Percentiles rank a stretch among this genome's conserved stretches.
Evolutionary conservation across 805 yeast species (phyloP).

Genomic region (Candida pseudoglaebosa): DNA sequence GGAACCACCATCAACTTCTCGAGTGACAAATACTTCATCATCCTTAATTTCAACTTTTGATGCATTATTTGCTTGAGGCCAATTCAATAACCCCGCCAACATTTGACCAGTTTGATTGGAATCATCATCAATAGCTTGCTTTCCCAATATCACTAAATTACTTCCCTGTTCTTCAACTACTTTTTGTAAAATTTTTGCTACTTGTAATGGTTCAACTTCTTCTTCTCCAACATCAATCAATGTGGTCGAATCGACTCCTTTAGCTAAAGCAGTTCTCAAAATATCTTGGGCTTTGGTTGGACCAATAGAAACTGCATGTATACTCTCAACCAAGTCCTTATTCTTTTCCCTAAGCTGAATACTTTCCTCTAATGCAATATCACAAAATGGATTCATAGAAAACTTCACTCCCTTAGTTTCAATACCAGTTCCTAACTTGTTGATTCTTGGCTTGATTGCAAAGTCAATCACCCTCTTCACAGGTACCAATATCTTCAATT

Average conservation of each 20-base stretch:
- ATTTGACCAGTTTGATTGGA: constrained; percentile 94
- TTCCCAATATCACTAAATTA: constrained; percentile 85
- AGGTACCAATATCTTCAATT: constrained; percentile 79
- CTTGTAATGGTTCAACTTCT: constrained; percentile 79
- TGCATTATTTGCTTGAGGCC: constrained; percentile 98
- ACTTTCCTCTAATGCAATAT: constrained; percentile 96
- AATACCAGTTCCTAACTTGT: constrained; percentile 76
- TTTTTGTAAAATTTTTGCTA: constrained; percentile 79
- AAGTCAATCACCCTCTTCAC: constrained; percentile 93
- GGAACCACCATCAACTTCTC: constrained; percentile 95
- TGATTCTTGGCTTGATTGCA: constrained; percentile 89
- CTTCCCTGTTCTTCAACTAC: constrained; percentile 66
- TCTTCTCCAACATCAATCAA: constrained; percentile 72
- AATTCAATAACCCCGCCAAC: constrained; percentile 85
- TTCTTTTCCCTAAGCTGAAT: constrained; percentile 66
- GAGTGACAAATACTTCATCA: constrained; percentile 64
- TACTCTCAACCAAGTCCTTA: constrained; percentile 65
- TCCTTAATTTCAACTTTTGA: constrained; percentile 68
- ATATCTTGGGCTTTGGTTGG: constrained; percentile 83
- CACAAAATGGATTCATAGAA: constrained; percentile 95
- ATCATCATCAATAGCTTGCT: constrained; percentile 96
- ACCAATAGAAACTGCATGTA: constrained; percentile 92
- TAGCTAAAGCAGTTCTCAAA: constrained; percentile 85
- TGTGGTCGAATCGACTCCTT: constrained; percentile 88
- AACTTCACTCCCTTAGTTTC: constrained; percentile 89